phyloP scores from a whole-genome alignment of 306 rosid species.

The Boehmeria nivea region DNA sequence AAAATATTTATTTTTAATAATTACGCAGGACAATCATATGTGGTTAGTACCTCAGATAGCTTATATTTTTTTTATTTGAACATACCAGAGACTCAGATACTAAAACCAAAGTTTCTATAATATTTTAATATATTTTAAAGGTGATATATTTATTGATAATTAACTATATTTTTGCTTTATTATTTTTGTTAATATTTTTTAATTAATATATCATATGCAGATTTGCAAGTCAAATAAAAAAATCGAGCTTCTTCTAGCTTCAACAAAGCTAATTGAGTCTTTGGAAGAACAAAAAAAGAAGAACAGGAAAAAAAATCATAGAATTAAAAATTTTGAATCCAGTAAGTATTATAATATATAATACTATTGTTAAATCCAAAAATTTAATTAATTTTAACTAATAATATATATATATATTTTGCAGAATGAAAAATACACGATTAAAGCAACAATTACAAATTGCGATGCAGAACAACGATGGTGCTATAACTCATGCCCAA shows the following conservation, averaged over 20 bases:
- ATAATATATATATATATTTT: no score
- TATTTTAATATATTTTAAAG: not conserved
- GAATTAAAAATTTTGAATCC: not conserved
- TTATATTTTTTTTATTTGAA: not conserved
- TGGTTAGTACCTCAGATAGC: not conserved
- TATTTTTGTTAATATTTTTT: no score
- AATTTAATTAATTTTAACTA: no score
- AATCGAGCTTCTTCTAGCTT: not conserved
- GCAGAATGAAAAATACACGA: no score
- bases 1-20: not conserved
- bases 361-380: no score
- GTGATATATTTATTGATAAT: no score
- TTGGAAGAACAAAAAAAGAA: not conserved
- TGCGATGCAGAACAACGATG: no score
- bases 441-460: no score
- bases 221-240: not conserved
- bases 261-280: not conserved
- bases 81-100: not conserved
- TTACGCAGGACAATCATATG: not conserved
- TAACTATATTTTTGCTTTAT: no score
- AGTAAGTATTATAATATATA: not conserved
- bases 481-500: no score
- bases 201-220: not conserved
- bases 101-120: not conserved
- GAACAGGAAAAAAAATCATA: not conserved